Base-by-base conservation (phyloP, 345 rosid species). In the Acer negundo region DNA sequence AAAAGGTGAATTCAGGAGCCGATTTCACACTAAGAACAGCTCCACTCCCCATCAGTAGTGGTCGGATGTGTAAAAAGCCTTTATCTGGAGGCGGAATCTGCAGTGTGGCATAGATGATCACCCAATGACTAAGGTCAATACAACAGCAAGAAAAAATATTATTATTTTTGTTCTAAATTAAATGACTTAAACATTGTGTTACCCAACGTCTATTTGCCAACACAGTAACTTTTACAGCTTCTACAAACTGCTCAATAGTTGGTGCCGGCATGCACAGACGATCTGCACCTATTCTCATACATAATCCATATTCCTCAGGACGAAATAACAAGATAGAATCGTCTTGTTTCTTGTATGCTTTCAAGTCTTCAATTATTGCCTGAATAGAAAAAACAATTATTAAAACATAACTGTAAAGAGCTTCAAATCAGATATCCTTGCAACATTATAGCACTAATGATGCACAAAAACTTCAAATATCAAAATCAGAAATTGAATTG, bases 261-360 rank as follows among this genome's bases (percentile, higher is more conserved):
- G 83, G 87, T 26, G 78, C 77, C 65, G 80, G 81, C 87, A 81
- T 84, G 66, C 85, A 84, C 13, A 82, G 15, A 38, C 76, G 55
- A 19, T 79, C 84, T 35, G 83, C 85, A 74, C 87, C 85, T 44
- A 74, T 11, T 63, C 67, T 62, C 83, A 84, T 77, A 23, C 81
- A 75, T 64, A 62, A 42, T 20, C 61, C 83, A 67, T 77, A 67
- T 62, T 79, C 72, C 76, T 85, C 77, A 0, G 82, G 85, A 15
- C 82, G 84, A 64, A 85, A 80, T 28, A 85, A 71, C 17, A 85
- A 4, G n/a, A 82, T 40, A 49, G 78, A 79, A 23, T 70, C 78
- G 51, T 82, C 81, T 75, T 67, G 77, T 72, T 72, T 84, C 81
- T 53, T 85, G 78, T 66, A 75, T 56, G 85, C 85, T 75, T 78